Evolutionary conservation across 2,329 filamentous ascomycete species (phyloP).

Genomic region (Fusarium caatingaense): DNA sequence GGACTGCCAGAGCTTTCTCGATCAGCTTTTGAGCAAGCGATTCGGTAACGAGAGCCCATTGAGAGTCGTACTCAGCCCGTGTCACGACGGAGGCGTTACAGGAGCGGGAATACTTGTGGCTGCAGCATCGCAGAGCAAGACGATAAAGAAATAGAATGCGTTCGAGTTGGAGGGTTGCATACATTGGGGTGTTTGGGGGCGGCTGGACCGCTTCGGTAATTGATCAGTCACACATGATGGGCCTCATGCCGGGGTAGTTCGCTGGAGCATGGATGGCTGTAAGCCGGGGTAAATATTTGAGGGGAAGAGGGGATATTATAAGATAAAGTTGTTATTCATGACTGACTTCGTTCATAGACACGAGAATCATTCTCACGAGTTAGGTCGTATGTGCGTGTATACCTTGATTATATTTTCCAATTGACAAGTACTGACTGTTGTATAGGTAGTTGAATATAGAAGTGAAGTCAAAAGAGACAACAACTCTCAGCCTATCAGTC

Average conservation of each 20-base stretch:
- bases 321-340: constrained; percentile 11
- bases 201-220: constrained; percentile 42
- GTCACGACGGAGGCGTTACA: constrained; percentile 71
- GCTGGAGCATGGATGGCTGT: constrained; percentile 22
- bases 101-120: constrained; percentile 71
- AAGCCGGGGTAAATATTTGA: constrained; percentile 17
- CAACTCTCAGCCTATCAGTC: neutral
- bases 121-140: constrained; percentile 51
- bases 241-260: constrained; percentile 17
- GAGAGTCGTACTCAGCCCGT: constrained; percentile 63
- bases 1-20: constrained; percentile 76
- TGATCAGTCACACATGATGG: constrained; percentile 29
- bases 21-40: constrained; percentile 58
- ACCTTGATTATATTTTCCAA: neutral
- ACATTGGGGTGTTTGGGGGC: constrained; percentile 21
- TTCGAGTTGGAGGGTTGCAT: constrained; percentile 27
- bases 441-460: neutral
- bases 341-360: constrained; percentile 29
- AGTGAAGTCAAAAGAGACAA: neutral
- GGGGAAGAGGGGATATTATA: constrained; percentile 13
- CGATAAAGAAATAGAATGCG: constrained; percentile 48
- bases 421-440: neutral
- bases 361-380: constrained; percentile 24
- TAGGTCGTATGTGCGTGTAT: neutral
- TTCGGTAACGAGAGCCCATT: constrained; percentile 50